Base-by-base conservation (phyloP, 192 early-diverging fungal genomes). In the Umbelopsis vinacea region DNA sequence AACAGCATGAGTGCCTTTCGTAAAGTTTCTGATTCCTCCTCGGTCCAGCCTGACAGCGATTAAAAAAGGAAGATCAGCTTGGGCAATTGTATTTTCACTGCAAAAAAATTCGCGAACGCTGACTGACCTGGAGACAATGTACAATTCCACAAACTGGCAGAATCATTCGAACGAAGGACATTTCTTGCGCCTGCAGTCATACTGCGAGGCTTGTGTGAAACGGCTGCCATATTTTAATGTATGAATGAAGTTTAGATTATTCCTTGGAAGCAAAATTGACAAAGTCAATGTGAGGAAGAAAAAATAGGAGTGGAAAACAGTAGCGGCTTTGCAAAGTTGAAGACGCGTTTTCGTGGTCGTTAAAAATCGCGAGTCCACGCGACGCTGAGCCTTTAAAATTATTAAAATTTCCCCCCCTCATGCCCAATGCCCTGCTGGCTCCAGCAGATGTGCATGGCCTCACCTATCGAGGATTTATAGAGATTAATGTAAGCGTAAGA, bases 101-200 rank as follows among this genome's bases (percentile, higher is more conserved):
- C 57, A 17, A 14, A 14, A 14, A 14, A 29, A 40, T 6, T 8
- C 5, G 43, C 35, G 35, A 21, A 14, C 37, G 3, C 29, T 29
- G n/a, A 11, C 1, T 54, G 75, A 88, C 89, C 90, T 26, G 95
- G 95, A 21, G 95, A 95, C 29, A 97, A 84, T 2, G 95, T 95
- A 75, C 92, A 95, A 83, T 97, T 97, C 94, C 94, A 97, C 23
- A 97, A 81, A n/a, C 92, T 93, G 22, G 93, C 93, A 22, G 95
- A 97, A 81, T 97, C 95, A 74, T 96, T 96, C 6, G 95, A 93
- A 40, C 95, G 91, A 67, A 97, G 84, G 43, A 97, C 89, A 78
- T 97, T 97, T 70, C 94, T 88, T 53, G 92, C 92, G 38, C 95
- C 95, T 21, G 87, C 86, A 7, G 91, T 89, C 95, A 97, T 97